Evolutionary conservation across 179 eudicot species (phyloP), one percentile per base, ranked within the genome.

Genomic region (Patellifolia procumbens): DNA sequence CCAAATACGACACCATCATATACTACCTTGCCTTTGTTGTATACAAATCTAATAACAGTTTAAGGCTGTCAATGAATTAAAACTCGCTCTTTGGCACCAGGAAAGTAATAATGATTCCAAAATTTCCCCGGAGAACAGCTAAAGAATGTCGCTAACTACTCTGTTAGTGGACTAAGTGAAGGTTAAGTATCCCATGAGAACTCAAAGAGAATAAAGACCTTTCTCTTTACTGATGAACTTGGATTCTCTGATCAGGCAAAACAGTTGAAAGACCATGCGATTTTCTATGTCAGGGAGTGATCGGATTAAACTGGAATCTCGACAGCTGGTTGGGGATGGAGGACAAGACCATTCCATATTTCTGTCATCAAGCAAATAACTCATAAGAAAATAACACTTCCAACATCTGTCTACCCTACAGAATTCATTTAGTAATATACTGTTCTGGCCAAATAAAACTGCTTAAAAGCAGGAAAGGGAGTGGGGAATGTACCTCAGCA

Each of bases 281-380:
- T 26, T 3, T 20, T 28, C 31, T 66, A 31, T 42, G 58, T 84
- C 87, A 84, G 28, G 74, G 66, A 34, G 72, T 11, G 71, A 84
- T 76, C 83, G 76, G 68, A 34, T 81, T 72, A 34, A 84, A 84
- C 2, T 72, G 76, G 79, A 81, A 78, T 64, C 82, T 84, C 4
- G 87, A 81, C 65, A 84, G 76, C 51, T 81, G 83, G 68, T 37
- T 76, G 2, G 87, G 87, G 22, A 84, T 81, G 29, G 85, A 72
- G 24, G 87, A 73, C 29, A 78, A 34, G 70, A 84, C 81, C 3
- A 78, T 74, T 72, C 85, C 87, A 70, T 84, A 81, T 31, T 65
- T 55, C 87, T 84, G 84, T 56, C 73, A 81, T 26, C 26, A 73
- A 73, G 24, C 59, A 81, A 78, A 70, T 12, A 31, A 72, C 32